Evolutionary conservation across 2,329 filamentous ascomycete genomes (phyloP).

Genomic region (Microcyclospora pomicola): DNA sequence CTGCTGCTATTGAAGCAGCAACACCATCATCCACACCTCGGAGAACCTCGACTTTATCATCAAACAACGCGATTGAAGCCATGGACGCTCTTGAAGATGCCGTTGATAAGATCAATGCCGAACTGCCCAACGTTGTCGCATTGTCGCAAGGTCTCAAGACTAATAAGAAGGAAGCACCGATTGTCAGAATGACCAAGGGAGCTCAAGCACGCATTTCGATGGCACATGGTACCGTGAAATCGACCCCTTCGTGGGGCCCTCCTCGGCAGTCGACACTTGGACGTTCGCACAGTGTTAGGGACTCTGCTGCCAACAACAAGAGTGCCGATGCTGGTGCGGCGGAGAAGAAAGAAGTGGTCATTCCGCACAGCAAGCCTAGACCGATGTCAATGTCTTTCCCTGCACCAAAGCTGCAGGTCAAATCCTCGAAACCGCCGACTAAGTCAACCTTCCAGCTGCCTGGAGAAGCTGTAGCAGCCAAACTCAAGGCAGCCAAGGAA

Average conservation of each 20-base stretch:
- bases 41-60: slow-evolving; percentile 7
- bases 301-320: slow-evolving; percentile 1
- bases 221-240: slow-evolving; percentile 10
- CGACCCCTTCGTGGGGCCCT: slow-evolving; percentile 4
- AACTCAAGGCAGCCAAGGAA: slow-evolving; percentile 35
- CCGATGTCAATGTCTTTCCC: slow-evolving; percentile 36
- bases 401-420: slow-evolving; percentile 32
- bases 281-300: slow-evolving; percentile 6
- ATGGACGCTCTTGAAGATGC: slow-evolving; percentile 40
- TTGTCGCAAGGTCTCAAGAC: slow-evolving; percentile 4
- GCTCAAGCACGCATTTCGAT: slow-evolving; percentile 19
- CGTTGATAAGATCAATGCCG: slow-evolving; percentile 30
- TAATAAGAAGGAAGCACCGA: slow-evolving; percentile 13
- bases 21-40: slow-evolving; percentile 5
- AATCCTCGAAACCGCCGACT: slow-evolving; percentile 38
- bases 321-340: not conserved
- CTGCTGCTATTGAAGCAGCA: slow-evolving; percentile 11
- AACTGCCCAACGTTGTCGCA: slow-evolving; percentile 16
- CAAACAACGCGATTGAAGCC: slow-evolving; percentile 36
- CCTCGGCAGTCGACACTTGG: slow-evolving; percentile 12
- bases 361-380: slow-evolving; percentile 30
- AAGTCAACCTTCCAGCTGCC: slow-evolving; percentile 38
- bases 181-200: slow-evolving; percentile 19
- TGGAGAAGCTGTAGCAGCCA: slow-evolving; percentile 39
- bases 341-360: slow-evolving; percentile 16